phyloP scores from a whole-genome alignment of 768 basidiomycete species.

The Asterophora parasitica region DNA sequence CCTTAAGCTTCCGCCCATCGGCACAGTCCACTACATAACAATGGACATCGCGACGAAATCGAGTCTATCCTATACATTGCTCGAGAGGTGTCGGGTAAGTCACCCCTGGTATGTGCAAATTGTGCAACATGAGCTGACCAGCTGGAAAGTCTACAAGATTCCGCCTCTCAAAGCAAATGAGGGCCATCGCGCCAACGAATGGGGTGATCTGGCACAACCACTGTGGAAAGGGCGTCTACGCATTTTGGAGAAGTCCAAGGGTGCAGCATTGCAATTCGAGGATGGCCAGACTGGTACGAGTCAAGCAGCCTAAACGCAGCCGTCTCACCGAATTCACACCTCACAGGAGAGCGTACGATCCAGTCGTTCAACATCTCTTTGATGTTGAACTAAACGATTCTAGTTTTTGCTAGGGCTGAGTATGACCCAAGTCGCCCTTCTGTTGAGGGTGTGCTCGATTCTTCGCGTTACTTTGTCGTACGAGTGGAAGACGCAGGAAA shows the following conservation, averaged over 20 bases:
- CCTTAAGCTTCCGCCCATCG: too few species aligned
- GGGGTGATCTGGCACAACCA: constrained; percentile 80
- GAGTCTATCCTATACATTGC: constrained; percentile 87
- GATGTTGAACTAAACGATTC: constrained; percentile 16
- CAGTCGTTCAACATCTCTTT: constrained; percentile 9
- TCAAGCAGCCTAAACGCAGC: background rate
- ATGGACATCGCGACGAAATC: constrained; percentile 74
- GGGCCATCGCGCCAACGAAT: constrained; percentile 88
- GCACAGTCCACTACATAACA: too few species aligned
- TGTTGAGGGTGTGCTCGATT: constrained; percentile 95
- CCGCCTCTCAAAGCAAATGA: constrained; percentile 83
- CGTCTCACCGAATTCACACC: background rate
- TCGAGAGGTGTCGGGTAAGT: constrained; percentile 84
- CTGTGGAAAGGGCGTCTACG: constrained; percentile 92
- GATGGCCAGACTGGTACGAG: constrained; percentile 69
- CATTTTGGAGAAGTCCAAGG: constrained; percentile 71
- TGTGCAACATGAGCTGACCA: constrained; percentile 11
- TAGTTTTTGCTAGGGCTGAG: constrained; percentile 84
- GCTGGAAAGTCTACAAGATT: constrained; percentile 76
- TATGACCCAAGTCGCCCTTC: constrained; percentile 76
- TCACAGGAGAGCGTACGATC: constrained; percentile 62
- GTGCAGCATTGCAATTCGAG: constrained; percentile 74
- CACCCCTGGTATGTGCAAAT: background rate
- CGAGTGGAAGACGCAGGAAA: constrained; percentile 84
- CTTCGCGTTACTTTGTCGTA: constrained; percentile 91